phyloP scores from a whole-genome alignment of 257 asterid genomes.

The Solanum ahanhuiri region DNA sequence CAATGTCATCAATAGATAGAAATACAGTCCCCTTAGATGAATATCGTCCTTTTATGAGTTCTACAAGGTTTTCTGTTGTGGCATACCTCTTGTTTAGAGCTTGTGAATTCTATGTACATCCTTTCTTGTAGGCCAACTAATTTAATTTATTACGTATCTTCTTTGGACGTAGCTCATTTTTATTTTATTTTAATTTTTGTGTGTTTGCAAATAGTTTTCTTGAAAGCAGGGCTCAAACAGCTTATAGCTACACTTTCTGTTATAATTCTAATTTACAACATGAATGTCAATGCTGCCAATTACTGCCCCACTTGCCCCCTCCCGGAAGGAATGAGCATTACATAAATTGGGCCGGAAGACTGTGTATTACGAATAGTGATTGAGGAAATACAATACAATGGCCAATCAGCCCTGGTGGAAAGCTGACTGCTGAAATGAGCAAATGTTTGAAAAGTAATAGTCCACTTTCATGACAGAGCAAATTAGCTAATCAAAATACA shows the following conservation, averaged over 20 bases:
- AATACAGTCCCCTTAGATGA: not conserved
- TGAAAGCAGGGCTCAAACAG: not conserved
- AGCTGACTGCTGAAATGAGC: not conserved
- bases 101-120: not conserved
- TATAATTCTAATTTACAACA: not conserved
- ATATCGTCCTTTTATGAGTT: not conserved
- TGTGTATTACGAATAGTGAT: not conserved
- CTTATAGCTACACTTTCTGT: not conserved
- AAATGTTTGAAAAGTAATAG: not conserved
- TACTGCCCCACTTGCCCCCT: no score
- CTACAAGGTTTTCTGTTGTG: not conserved
- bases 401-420: not conserved
- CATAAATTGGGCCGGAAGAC: not conserved
- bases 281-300: not conserved
- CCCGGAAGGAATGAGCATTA: not conserved
- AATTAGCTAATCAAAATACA: not conserved
- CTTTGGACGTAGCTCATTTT: not conserved
- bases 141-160: not conserved
- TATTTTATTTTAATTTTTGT: not conserved
- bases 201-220: not conserved
- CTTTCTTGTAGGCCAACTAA: not conserved
- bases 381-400: not conserved
- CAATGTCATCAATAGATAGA: not conserved
- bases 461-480: not conserved
- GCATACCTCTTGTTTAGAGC: not conserved